Evolutionary conservation across 73 alveolate species (phyloP).

Genomic region (Breviolum minutum): DNA sequence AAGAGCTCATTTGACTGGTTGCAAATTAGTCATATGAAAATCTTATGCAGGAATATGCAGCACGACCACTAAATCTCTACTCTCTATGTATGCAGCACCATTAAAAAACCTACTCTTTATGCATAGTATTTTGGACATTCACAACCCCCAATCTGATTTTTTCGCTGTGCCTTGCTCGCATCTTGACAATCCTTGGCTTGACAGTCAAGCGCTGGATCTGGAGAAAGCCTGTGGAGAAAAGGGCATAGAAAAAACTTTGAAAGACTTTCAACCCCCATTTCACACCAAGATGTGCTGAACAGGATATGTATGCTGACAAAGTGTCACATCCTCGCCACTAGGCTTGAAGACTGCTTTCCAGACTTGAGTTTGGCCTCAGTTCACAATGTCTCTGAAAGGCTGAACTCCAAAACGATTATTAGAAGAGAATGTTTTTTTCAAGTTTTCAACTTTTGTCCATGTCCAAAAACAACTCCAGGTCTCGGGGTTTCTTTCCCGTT

Average conservation of each 20-base stretch:
- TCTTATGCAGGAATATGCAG: too few relatives aligned
- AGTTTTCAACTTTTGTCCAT: not conserved
- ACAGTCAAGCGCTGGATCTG: not conserved
- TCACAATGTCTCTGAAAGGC: not conserved
- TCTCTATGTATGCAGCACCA: too few relatives aligned
- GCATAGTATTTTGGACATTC: too few relatives aligned
- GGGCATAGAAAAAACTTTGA: not conserved
- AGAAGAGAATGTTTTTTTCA: not conserved
- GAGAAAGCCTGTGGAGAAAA: not conserved
- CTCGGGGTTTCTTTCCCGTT: not conserved
- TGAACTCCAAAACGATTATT: not conserved
- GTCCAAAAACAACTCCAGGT: not conserved
- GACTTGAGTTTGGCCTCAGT: slow-evolving; percentile 66
- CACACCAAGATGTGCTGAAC: not conserved
- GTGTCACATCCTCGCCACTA: slow-evolving; percentile 53
- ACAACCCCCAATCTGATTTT: not conserved
- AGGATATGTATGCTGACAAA: not conserved
- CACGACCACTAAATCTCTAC: too few relatives aligned
- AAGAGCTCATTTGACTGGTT: too few relatives aligned
- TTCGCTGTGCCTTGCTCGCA: slow-evolving; percentile 45
- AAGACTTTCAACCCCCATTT: not conserved
- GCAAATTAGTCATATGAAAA: too few relatives aligned
- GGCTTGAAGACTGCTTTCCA: slow-evolving; percentile 71
- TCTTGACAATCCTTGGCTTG: slow-evolving; percentile 63
- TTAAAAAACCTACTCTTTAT: too few relatives aligned